A percentile compares a stretch with the other conserved stretches of the same genome.
These are phyloP conservation scores for Halteria grandinella DNA, from an alignment of 73 alveolate species.

Conservation along the genomic window DNA sequence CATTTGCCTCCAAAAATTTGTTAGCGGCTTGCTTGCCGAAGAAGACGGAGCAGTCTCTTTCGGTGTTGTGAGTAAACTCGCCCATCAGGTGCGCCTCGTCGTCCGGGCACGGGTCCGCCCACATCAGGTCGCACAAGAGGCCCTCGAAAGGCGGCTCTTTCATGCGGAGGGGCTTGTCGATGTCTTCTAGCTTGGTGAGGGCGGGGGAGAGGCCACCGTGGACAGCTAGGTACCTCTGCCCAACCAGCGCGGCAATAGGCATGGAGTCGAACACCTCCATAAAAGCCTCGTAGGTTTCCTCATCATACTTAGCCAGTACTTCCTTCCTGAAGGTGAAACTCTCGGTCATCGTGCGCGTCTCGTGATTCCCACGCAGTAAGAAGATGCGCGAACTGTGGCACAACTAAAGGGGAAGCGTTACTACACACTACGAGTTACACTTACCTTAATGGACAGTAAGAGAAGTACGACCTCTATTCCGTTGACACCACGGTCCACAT, in stretches of 20 bases:
- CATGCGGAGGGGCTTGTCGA: constrained; percentile 70
- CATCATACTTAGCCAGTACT: constrained; percentile 64
- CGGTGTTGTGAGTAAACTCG: constrained; percentile 77
- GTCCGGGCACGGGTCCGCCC: constrained; percentile 90
- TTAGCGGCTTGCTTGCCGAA: constrained; percentile 88
- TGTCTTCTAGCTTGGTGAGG: constrained; percentile 58
- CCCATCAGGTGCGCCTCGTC: constrained; percentile 71
- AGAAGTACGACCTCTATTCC: constrained; percentile 21
- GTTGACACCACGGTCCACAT: constrained; percentile 56
- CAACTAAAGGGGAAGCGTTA: not conserved
- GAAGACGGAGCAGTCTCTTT: constrained; percentile 94
- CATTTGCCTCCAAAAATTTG: constrained; percentile 75
- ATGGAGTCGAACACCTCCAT: constrained; percentile 85
- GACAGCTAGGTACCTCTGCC: constrained; percentile 80
- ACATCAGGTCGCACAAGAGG: constrained; percentile 80
- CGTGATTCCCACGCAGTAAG: constrained; percentile 68
- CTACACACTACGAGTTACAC: not conserved
- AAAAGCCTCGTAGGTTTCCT: constrained; percentile 74
- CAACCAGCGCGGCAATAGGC: constrained; percentile 79
- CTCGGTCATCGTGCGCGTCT: constrained; percentile 75
- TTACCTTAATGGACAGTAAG: constrained; percentile 18
- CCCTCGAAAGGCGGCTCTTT: constrained; percentile 84
- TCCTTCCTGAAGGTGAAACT: constrained; percentile 67
- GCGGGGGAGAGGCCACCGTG: constrained; percentile 94
- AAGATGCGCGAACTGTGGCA: constrained; percentile 8